Evolutionary conservation across 176 grass and related monocot genomes (phyloP).

Genomic region (Alopecurus myosuroides): DNA sequence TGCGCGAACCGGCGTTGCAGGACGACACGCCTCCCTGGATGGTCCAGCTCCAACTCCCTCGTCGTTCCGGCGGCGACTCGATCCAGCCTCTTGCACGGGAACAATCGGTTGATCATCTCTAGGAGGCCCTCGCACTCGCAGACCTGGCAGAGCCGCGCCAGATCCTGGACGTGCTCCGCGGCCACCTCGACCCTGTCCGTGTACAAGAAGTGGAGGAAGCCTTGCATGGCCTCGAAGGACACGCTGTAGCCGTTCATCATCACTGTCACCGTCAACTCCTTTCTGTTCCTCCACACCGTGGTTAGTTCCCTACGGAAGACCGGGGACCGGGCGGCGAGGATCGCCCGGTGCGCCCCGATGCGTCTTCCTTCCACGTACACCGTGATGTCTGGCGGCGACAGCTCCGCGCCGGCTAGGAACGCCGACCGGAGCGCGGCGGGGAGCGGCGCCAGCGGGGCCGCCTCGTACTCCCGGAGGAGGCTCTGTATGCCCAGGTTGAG

Average conservation of each 20-base stretch:
- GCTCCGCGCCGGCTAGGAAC: slow-evolving; percentile 43
- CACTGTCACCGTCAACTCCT: background rate
- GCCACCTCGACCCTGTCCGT: slow-evolving; percentile 74
- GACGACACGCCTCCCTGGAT: slow-evolving; percentile 61
- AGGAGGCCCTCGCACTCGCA: slow-evolving; percentile 57
- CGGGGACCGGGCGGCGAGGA: slow-evolving; percentile 69
- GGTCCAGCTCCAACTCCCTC: too few species aligned
- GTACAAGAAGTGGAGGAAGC: slow-evolving; percentile 92
- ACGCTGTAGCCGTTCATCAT: slow-evolving; percentile 55
- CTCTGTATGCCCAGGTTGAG: slow-evolving; percentile 58
- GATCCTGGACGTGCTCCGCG: slow-evolving; percentile 62
- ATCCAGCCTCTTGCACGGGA: slow-evolving; percentile 44
- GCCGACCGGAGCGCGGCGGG: slow-evolving; percentile 52
- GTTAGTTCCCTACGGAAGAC: slow-evolving; percentile 66
- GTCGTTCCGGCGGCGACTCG: too few species aligned
- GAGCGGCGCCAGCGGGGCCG: slow-evolving; percentile 46
- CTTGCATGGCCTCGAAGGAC: slow-evolving; percentile 68
- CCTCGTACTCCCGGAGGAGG: slow-evolving; percentile 70
- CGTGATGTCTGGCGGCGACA: slow-evolving; percentile 59
- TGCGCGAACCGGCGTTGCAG: slow-evolving; percentile 57
- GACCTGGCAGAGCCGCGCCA: slow-evolving; percentile 54
- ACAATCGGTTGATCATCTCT: background rate
- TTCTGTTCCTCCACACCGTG: slow-evolving; percentile 46
- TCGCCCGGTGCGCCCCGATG: slow-evolving; percentile 64
- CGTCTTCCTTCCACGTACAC: slow-evolving; percentile 65